Base-by-base conservation (phyloP, 345 rosid species). In the Ceriops zippeliana region DNA sequence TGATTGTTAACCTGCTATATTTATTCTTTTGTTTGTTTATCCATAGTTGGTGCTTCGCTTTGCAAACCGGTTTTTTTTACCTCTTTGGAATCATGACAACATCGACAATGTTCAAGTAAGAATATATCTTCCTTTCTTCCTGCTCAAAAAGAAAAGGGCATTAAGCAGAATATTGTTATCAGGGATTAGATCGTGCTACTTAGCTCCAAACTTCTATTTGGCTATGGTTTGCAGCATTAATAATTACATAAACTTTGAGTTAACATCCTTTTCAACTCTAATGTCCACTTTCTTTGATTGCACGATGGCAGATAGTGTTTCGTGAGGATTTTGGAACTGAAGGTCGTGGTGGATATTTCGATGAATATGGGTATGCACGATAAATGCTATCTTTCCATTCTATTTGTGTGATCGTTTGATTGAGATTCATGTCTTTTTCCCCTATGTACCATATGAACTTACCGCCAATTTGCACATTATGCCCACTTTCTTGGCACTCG, bases 251-350 rank as follows among this genome's bases (percentile, higher is more conserved):
- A 42, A 13, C 17, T 42, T 42, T 3, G 5, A 42, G 49, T 42
- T 42, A 13, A 13, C 5, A 11, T 38, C 49, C 49, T 42, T 42
- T 42, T 28, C 13, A 6, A 21, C 47, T 22, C 35, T 58, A 70
- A 70, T 62, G 35, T 65, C 5, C 54, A 28, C 66, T 35, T 22
- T 52, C 61, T 58, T 63, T 57, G 63, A 53, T 51, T 22, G 11
- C 69, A 65, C 49, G 61, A 73, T 63, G 63, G 66, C 82, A 95
- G 98, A 91, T 95, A 53, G 98, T 95, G n/a, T 95, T 95, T 84
- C 83, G 99, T 63, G 99, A 95, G 80, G 92, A 91, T 75, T 95
- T 95, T 75, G 99, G 99, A 81, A 91, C 90, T n/a, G 99, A 95
- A 62, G 99, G 99, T 58, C 99, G 99, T 6, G 98, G 99, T 52